Conservation (phyloP, 495 filamentous ascomycete species). For the Podospora conica region DNA sequence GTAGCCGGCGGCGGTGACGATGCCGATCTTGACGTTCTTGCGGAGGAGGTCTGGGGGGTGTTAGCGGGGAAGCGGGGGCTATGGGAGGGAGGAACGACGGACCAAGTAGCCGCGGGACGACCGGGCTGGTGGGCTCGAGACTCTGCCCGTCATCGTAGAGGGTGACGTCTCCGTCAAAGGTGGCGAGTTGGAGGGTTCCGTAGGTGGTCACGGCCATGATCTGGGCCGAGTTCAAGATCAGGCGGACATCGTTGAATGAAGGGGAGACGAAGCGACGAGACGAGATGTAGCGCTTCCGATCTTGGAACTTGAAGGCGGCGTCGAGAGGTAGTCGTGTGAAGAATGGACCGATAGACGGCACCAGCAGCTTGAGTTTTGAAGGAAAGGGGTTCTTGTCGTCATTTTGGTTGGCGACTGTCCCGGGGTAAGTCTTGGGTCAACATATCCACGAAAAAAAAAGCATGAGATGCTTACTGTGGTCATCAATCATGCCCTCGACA, state of each 20-base stretch:
- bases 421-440: constrained; percentile 3
- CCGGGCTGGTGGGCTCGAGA: constrained; percentile 63
- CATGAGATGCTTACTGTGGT: constrained; percentile 63
- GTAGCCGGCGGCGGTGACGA: constrained; percentile 96
- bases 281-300: constrained; percentile 76
- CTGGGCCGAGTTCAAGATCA: constrained; percentile 92
- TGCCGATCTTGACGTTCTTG: constrained; percentile 70
- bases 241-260: constrained; percentile 93
- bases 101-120: constrained; percentile 70
- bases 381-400: constrained; percentile 50
- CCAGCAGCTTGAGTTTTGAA: constrained; percentile 88
- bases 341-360: constrained; percentile 83
- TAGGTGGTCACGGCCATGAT: constrained; percentile 71
- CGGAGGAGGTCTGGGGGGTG: constrained; percentile 40
- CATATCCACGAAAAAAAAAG: neutral
- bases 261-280: constrained; percentile 90
- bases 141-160: constrained; percentile 90
- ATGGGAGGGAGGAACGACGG: neutral
- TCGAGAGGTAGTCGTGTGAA: constrained; percentile 82
- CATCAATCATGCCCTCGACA: constrained; percentile 82
- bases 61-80: neutral
- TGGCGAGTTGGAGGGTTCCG: constrained; percentile 71
- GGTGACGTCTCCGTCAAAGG: constrained; percentile 96
- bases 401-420: constrained; percentile 63
- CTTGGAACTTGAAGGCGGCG: constrained; percentile 87